Conservation (phyloP, 306 rosid species). For the Dicorynia guianensis region DNA sequence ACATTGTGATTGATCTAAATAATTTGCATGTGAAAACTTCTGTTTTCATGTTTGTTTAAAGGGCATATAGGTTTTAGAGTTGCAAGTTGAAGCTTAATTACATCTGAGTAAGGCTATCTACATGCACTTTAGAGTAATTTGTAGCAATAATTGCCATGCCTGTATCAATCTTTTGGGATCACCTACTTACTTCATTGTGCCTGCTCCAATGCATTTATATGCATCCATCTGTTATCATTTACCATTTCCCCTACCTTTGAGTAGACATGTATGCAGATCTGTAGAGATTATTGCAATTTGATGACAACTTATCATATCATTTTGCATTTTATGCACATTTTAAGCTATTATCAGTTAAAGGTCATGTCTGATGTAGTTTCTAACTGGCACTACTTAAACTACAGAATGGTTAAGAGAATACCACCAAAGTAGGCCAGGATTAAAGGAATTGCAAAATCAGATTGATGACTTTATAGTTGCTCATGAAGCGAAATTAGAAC, state of each 20-base stretch:
- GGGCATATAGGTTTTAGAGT: constrained; percentile 13
- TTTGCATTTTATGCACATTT: background rate
- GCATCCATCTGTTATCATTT: no score
- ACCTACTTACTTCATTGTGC: background rate
- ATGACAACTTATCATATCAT: no score
- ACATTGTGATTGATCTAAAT: constrained; percentile 9
- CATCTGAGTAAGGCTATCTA: background rate
- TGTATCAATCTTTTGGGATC: background rate
- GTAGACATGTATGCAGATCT: no score
- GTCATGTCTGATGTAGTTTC: constrained; percentile 23
- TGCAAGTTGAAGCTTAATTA: background rate
- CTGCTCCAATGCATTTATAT: no score
- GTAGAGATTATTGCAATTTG: no score
- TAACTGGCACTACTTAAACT: constrained; percentile 41
- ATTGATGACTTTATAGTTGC: constrained; percentile 71
- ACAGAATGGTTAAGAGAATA: constrained; percentile 83
- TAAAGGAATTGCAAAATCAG: constrained; percentile 66
- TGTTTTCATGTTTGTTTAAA: background rate
- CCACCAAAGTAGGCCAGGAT: constrained; percentile 75
- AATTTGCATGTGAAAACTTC: constrained; percentile 9
- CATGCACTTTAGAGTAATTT: background rate
- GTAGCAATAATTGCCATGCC: background rate
- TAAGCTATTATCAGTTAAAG: no score
- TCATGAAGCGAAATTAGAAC: constrained; percentile 74
- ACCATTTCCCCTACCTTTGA: no score